Evolutionary conservation across 1,139 yeast genomes (phyloP).

Genomic region (Candida sojae): DNA sequence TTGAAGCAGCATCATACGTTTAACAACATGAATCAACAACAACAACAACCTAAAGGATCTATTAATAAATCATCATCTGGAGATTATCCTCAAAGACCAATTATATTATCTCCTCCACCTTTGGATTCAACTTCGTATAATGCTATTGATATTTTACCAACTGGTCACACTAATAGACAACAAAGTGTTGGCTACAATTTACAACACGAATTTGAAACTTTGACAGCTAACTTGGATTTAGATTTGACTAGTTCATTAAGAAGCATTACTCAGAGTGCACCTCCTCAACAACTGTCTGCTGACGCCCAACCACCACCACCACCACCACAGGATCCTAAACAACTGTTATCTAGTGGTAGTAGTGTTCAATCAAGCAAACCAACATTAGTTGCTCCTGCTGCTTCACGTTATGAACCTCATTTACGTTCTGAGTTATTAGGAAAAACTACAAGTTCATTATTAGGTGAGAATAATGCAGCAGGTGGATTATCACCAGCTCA

Average conservation of each 20-base stretch:
- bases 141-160: background rate
- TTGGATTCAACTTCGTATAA: constrained; percentile 22
- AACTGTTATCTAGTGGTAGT: background rate
- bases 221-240: constrained; percentile 49
- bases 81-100: constrained; percentile 30
- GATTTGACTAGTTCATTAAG: constrained; percentile 28
- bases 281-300: constrained; percentile 2
- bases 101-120: constrained; percentile 44
- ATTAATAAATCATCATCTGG: constrained; percentile 6
- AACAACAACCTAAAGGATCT: background rate
- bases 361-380: constrained; percentile 5
- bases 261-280: constrained; percentile 5
- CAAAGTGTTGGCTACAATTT: constrained; percentile 47
- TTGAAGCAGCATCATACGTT: background rate
- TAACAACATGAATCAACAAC: constrained; percentile 3
- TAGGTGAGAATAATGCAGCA: constrained; percentile 18
- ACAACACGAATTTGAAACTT: constrained; percentile 49
- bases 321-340: constrained; percentile 4
- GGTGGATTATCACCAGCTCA: constrained; percentile 23
- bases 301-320: too few species aligned
- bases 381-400: constrained; percentile 15
- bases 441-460: constrained; percentile 15
- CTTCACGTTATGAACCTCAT: constrained; percentile 11
- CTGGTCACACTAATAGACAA: constrained; percentile 31
- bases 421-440: constrained; percentile 10